phyloP scores from a whole-genome alignment of 768 basidiomycete genomes.

The Pulveroboletus ravenelii region DNA sequence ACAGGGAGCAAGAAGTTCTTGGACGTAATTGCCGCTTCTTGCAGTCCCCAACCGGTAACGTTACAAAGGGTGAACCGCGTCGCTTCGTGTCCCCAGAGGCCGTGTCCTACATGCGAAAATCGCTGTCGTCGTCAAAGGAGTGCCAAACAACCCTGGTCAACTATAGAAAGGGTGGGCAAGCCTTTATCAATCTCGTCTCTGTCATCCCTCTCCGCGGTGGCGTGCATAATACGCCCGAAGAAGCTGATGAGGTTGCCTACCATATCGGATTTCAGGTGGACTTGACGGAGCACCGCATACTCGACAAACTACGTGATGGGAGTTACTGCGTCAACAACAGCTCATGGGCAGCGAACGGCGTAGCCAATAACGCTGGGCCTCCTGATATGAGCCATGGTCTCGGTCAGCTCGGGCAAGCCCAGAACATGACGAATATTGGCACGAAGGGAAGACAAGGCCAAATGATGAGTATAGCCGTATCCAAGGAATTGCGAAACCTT shows the following conservation, averaged over 20 bases:
- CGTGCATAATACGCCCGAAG: constrained; percentile 39
- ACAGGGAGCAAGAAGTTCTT: constrained; percentile 68
- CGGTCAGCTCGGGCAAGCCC: constrained; percentile 13
- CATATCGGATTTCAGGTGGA: constrained; percentile 97
- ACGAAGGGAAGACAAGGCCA: constrained; percentile 23
- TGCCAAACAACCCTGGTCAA: constrained; percentile 87
- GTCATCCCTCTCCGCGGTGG: constrained; percentile 82
- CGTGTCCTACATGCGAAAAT: constrained; percentile 63
- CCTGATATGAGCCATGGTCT: neutral
- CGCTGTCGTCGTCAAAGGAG: constrained; percentile 72
- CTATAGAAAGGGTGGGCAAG: constrained; percentile 75
- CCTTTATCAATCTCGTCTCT: constrained; percentile 91
- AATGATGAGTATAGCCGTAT: constrained; percentile 37
- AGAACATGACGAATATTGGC: constrained; percentile 17
- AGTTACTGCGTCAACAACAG: constrained; percentile 67
- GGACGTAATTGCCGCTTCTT: constrained; percentile 91
- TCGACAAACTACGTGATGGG: constrained; percentile 75
- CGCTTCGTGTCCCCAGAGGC: constrained; percentile 60
- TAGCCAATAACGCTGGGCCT: neutral
- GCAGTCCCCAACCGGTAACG: constrained; percentile 65
- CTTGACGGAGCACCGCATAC: constrained; percentile 74
- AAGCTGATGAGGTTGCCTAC: constrained; percentile 70
- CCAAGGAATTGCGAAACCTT: constrained; percentile 49
- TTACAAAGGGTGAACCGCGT: constrained; percentile 50
- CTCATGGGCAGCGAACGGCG: constrained; percentile 5